Evolutionary conservation across 2,329 filamentous ascomycete genomes (phyloP), one percentile per base, ranked within the genome.

Genomic region (Thelonectria olida): DNA sequence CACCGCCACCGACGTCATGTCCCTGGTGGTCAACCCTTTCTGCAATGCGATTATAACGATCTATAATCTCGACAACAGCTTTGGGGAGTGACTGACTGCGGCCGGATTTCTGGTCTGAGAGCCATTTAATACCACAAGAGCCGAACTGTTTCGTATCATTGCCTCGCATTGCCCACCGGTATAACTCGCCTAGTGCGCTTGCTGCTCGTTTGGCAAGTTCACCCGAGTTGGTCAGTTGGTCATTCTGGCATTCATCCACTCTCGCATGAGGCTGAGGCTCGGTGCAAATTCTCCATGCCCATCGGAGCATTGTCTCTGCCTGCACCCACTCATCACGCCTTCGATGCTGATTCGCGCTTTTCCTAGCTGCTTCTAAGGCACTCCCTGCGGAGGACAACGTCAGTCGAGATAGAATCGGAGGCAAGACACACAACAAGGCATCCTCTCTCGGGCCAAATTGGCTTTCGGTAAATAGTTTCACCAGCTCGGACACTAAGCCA

Each of bases 201-300:
- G 41, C 41, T 23, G 22, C 41, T 44, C 41, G 41, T 44, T 13
- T 3, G 12, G 19, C 19, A 44, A 5, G 20, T 38, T 38, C 34
- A 23, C 23, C 22, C 2, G 6, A 5, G 19, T 5, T 4, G 23
- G 12, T 25, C 20, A 7, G 41, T n/a, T 13, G 20, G 41, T 25
- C n/a, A n/a, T n/a, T n/a, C n/a, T n/a, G n/a, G n/a, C n/a, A n/a
- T n/a, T n/a, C n/a, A n/a, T n/a, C 22, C 20, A 19, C 20, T 7
- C 19, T 25, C 12, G 41, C 19, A 25, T 25, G 7, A 52, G 49
- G 22, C 55, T 54, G 48, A 62, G 56, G 45, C 44, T 51, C 22
- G 34, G 13, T 36, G 28, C 25, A 49, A 17, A 34, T 19, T 49
- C 45, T n/a, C 45, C 45, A 49, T 19, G 25, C 25, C 45, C 45